Conservation (phyloP, 1,284 basidiomycete species). For the Fomitopsis betulina region DNA sequence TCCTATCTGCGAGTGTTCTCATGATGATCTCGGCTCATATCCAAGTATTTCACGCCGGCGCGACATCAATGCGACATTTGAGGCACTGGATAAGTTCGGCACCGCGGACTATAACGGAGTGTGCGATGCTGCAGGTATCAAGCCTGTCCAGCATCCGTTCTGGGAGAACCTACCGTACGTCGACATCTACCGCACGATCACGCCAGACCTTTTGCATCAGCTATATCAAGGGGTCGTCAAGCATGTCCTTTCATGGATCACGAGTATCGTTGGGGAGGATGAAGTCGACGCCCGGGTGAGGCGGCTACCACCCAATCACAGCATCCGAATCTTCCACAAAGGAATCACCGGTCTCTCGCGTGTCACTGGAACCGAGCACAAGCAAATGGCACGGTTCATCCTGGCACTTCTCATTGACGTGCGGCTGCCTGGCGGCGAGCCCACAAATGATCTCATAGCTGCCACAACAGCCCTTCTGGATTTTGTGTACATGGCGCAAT, state of each 20-base stretch:
- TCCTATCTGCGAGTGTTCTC: not conserved
- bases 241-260: conserved; percentile 17
- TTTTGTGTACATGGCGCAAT: too few relatives aligned
- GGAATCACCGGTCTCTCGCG: too few relatives aligned
- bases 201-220: conserved; percentile 15
- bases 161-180: conserved; percentile 3
- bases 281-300: too few relatives aligned
- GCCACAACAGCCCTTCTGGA: too few relatives aligned
- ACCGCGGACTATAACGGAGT: not conserved
- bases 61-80: not conserved
- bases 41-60: not conserved
- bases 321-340: too few relatives aligned
- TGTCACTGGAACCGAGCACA: too few relatives aligned
- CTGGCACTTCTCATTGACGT: too few relatives aligned
- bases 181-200: not conserved
- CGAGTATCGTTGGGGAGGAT: too few relatives aligned
- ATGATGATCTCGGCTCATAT: not conserved
- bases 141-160: not conserved
- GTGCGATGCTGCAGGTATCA: not conserved
- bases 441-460: too few relatives aligned
- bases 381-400: too few relatives aligned
- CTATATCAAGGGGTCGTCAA: conserved; percentile 10
- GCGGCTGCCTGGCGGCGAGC: too few relatives aligned
- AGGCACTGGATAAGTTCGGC: not conserved
- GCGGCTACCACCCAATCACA: too few relatives aligned